Conservation (phyloP, 768 basidiomycete genomes). For the Lactarius evosmus region DNA sequence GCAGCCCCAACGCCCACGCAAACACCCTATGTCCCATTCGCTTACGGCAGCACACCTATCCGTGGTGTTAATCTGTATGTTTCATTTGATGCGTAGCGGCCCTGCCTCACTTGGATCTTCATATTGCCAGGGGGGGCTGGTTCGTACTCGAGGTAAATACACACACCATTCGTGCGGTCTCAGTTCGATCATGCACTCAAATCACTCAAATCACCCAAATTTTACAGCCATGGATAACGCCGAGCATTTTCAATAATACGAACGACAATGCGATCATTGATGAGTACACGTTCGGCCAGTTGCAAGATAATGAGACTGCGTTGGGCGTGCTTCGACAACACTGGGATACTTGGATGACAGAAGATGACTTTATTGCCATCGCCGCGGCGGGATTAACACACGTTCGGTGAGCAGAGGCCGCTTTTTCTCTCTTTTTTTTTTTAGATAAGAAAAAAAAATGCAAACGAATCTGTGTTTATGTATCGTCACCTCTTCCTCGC, state of each 20-base stretch:
- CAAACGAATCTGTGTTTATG: background rate
- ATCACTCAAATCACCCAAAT: background rate
- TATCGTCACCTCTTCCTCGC: background rate
- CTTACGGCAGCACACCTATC: slow-evolving; percentile 44
- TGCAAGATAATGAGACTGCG: slow-evolving; percentile 46
- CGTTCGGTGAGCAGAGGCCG: slow-evolving; percentile 48
- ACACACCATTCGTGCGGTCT: slow-evolving; percentile 11
- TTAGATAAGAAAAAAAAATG: background rate
- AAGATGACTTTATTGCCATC: slow-evolving; percentile 66
- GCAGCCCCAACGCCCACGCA: slow-evolving; percentile 28
- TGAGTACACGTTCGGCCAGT: slow-evolving; percentile 58
- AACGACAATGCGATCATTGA: slow-evolving; percentile 55
- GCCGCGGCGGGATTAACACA: slow-evolving; percentile 65
- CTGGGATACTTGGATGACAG: slow-evolving; percentile 67
- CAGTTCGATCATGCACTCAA: background rate
- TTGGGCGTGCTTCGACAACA: slow-evolving; percentile 46
- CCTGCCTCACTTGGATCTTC: background rate
- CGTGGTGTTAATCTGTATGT: slow-evolving; percentile 63
- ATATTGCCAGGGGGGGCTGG: slow-evolving; percentile 53
- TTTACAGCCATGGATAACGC: slow-evolving; percentile 72
- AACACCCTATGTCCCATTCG: slow-evolving; percentile 37
- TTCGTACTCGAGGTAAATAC: slow-evolving; percentile 54
- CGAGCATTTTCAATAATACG: slow-evolving; percentile 65
- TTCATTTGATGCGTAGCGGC: background rate
- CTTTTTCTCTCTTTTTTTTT: background rate